A percentile compares a stretch with the other conserved stretches of the same genome.
Evolutionary conservation across 2,329 filamentous ascomycete species (phyloP).

Genomic region (Diaporthe sp.): DNA sequence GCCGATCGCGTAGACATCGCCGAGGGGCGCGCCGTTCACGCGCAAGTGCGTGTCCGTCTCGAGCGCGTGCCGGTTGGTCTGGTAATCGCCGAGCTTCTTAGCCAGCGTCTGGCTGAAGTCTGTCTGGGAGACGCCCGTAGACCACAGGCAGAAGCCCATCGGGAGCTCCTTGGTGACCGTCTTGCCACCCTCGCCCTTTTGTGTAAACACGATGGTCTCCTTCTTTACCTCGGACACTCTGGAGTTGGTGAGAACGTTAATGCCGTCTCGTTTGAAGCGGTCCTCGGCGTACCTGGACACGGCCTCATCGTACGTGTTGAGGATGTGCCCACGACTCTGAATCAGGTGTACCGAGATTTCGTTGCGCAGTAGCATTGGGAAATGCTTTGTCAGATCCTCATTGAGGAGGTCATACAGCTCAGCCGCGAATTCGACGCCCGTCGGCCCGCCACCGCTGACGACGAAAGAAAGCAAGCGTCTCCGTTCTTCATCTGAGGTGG

Average conservation of each 20-base stretch:
- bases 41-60: conserved; percentile 96
- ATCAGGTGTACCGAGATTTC: conserved; percentile 98
- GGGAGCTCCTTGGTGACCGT: conserved; percentile 92
- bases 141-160: conserved; percentile 97
- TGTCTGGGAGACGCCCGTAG: conserved; percentile 92
- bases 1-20: conserved; percentile 96
- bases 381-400: conserved; percentile 87
- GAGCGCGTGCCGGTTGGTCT: conserved; percentile 91
- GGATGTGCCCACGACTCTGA: conserved; percentile 92
- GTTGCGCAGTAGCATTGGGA: conserved; percentile 92
- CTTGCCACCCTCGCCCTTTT: conserved; percentile 81
- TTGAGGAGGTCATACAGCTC: conserved; percentile 97
- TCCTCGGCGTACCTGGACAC: conserved; percentile 93
- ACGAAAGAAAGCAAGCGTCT: conserved; percentile 92
- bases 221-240: conserved; percentile 89
- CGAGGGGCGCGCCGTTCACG: conserved; percentile 87
- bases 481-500: conserved; percentile 89
- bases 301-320: conserved; percentile 98
- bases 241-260: conserved; percentile 93
- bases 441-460: conserved; percentile 94
- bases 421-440: conserved; percentile 96
- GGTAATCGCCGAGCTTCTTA: conserved; percentile 79
- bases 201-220: conserved; percentile 90
- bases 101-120: conserved; percentile 84
- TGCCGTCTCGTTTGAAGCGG: conserved; percentile 89